Percentiles rank a stretch among this genome's conserved stretches.
Evolutionary conservation across 1,139 yeast species (phyloP).

Genomic region (Blastobotrys raffinosifermentans): DNA sequence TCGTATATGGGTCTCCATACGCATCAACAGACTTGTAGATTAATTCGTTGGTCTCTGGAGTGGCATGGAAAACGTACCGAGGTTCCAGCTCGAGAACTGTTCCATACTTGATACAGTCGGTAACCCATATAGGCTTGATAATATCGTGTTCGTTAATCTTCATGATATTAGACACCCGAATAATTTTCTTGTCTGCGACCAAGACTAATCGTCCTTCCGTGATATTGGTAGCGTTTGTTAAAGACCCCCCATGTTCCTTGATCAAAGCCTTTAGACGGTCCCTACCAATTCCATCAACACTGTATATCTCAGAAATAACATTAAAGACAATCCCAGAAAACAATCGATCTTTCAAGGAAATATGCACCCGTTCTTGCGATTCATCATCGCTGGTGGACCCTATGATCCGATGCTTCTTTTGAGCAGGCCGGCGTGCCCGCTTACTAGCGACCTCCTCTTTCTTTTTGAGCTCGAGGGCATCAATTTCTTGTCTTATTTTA

Average conservation of each 20-base stretch:
- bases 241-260: constrained; percentile 28
- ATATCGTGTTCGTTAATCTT: constrained; percentile 49
- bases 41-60: constrained; percentile 8
- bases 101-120: constrained; percentile 50
- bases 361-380: too few species aligned
- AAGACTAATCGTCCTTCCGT: constrained; percentile 25
- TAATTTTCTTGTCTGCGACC: constrained; percentile 46
- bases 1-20: constrained; percentile 29
- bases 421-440: too few species aligned
- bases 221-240: constrained; percentile 15
- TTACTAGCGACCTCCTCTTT: constrained; percentile 4
- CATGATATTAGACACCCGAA: constrained; percentile 41
- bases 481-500: not conserved
- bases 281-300: constrained; percentile 20
- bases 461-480: constrained; percentile 2
- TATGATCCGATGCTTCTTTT: too few species aligned
- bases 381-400: not conserved
- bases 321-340: constrained; percentile 23
- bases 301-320: constrained; percentile 24
- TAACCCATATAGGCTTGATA: constrained; percentile 63
- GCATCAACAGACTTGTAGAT: constrained; percentile 23
- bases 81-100: constrained; percentile 55
- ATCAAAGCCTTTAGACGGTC: constrained; percentile 23
- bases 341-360: constrained; percentile 8
- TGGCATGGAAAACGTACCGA: constrained; percentile 42